Conservation (phyloP, 2,329 filamentous ascomycete species). For the Pseudogymnoascus sp. region DNA sequence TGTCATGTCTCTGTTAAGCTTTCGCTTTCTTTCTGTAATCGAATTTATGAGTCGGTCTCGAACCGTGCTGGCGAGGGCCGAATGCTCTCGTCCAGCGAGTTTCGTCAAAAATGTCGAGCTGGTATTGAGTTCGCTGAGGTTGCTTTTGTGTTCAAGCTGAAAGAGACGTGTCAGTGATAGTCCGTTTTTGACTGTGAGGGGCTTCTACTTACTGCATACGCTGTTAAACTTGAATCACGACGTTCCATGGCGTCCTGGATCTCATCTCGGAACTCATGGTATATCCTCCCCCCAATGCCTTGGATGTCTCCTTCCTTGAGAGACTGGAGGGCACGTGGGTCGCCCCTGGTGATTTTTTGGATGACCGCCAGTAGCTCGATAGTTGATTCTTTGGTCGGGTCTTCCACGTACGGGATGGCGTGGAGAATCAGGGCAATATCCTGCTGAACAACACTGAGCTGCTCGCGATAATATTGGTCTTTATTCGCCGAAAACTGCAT, state of each 20-base stretch:
- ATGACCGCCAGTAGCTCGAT: constrained; percentile 32
- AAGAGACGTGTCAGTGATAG: constrained; percentile 16
- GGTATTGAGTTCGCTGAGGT: constrained; percentile 50
- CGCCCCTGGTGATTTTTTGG: constrained; percentile 29
- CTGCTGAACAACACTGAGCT: constrained; percentile 84
- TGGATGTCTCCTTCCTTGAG: constrained; percentile 29
- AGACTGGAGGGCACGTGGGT: constrained; percentile 20
- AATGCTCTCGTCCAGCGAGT: constrained; percentile 54
- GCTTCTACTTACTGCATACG: constrained; percentile 60
- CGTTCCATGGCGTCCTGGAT: constrained; percentile 84
- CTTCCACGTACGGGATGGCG: constrained; percentile 69
- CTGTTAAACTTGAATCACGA: constrained; percentile 73
- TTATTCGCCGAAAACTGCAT: constrained; percentile 72
- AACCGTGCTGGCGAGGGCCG: constrained; percentile 50
- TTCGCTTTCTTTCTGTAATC: constrained; percentile 55
- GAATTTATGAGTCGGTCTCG: constrained; percentile 61
- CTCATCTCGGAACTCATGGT: constrained; percentile 75
- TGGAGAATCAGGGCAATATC: constrained; percentile 81
- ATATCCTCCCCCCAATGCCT: constrained; percentile 69
- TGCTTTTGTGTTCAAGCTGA: constrained; percentile 56
- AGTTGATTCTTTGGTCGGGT: constrained; percentile 52
- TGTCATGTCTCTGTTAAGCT: constrained; percentile 58
- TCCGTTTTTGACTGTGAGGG: constrained; percentile 7
- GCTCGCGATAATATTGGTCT: constrained; percentile 77
- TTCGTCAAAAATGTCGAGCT: constrained; percentile 54